phyloP scores from a whole-genome alignment of 306 rosid genomes.

The Dryas octopetala region DNA sequence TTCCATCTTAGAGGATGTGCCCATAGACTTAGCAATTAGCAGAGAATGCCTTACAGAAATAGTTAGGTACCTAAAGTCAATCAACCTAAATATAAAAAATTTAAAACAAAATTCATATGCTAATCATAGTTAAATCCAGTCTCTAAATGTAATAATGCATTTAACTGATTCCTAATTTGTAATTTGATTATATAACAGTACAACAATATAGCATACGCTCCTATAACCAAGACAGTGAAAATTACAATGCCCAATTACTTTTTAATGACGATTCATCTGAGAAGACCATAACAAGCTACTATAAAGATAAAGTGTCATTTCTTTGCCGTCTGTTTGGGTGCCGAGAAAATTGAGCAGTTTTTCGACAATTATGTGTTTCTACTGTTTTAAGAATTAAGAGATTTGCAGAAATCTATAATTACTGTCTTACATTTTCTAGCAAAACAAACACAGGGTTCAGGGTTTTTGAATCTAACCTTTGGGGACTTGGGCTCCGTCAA shows the following conservation, averaged over 20 bases:
- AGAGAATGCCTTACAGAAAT: background rate
- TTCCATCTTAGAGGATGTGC: background rate
- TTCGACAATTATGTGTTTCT: background rate
- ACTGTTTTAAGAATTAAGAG: background rate
- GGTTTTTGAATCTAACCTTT: background rate
- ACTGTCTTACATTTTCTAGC: constrained; percentile 6
- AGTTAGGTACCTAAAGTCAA: background rate
- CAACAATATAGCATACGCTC: background rate
- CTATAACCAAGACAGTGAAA: background rate
- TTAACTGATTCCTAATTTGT: too few relatives aligned
- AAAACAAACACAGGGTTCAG: constrained; percentile 9
- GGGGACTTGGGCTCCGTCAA: background rate
- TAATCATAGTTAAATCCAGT: background rate
- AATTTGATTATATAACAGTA: background rate
- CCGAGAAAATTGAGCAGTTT: constrained; percentile 6
- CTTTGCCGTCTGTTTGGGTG: background rate
- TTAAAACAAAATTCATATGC: background rate
- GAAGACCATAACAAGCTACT: background rate
- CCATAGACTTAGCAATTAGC: background rate
- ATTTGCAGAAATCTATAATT: background rate
- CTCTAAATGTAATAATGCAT: background rate
- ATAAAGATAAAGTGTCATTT: background rate
- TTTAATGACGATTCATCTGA: background rate
- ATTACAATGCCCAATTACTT: background rate
- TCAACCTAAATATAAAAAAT: background rate